Evolutionary conservation across 306 rosid genomes (phyloP).

Genomic region (Ceratonia siliqua): DNA sequence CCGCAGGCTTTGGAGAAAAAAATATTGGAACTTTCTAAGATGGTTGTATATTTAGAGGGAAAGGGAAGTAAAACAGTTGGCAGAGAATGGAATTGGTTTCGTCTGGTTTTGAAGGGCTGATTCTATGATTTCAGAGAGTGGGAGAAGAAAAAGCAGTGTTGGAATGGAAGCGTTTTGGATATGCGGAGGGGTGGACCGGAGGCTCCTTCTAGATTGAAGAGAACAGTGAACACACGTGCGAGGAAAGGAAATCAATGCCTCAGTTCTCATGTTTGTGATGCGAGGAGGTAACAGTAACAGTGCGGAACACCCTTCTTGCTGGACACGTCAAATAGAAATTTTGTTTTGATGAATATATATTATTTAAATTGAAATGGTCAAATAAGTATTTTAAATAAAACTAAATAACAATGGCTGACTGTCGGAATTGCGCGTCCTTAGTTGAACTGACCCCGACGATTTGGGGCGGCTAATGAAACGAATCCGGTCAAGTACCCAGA

Average conservation of each 20-base stretch:
- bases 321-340: neutral
- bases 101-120: neutral
- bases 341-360: too few relatives aligned
- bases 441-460: too few relatives aligned
- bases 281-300: too few relatives aligned
- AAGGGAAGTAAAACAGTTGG: constrained; percentile 12
- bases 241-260: too few relatives aligned
- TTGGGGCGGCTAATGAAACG: too few relatives aligned
- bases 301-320: neutral
- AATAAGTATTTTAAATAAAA: neutral
- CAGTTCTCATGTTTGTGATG: too few relatives aligned
- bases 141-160: neutral
- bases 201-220: constrained; percentile 5
- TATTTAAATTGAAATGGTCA: neutral
- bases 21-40: neutral
- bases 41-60: neutral
- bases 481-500: too few relatives aligned
- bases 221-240: too few relatives aligned
- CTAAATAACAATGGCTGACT: neutral
- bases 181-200: neutral
- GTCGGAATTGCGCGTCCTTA: too few relatives aligned
- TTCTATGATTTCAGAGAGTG: neutral
- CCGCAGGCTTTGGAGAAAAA: neutral
- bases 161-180: neutral
- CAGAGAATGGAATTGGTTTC: neutral